These are phyloP conservation scores for Cystobasidiaceae sp. DNA, from an alignment of 1,284 basidiomycete species.

Conservation along the genomic window DNA sequence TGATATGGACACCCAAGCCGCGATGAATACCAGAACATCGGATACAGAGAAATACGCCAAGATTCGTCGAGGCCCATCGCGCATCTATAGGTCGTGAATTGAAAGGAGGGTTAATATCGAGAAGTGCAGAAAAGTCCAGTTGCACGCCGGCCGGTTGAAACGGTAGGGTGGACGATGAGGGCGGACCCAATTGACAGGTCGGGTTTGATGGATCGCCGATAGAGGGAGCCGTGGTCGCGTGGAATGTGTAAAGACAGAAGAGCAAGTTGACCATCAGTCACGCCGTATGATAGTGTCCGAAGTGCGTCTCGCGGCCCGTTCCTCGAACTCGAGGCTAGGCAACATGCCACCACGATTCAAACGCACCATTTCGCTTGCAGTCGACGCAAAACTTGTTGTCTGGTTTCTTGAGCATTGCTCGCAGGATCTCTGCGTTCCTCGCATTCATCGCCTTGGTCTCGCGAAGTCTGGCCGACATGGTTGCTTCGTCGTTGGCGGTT, in stretches of 20 bases:
- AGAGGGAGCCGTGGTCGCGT: not conserved
- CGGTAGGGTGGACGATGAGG: too few species aligned
- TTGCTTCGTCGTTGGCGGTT: not conserved
- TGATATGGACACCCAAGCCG: conserved; percentile 96
- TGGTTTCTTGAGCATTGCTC: conserved; percentile 76
- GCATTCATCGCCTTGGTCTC: conserved; percentile 36
- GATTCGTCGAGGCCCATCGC: conserved; percentile 96
- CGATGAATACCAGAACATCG: conserved; percentile 98
- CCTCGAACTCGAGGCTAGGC: too few species aligned
- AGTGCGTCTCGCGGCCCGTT: too few species aligned
- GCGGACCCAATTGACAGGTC: too few species aligned
- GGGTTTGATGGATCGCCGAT: too few species aligned
- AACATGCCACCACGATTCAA: not conserved
- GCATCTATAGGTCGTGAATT: conserved; percentile 60
- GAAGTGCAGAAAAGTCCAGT: too few species aligned
- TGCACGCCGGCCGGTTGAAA: too few species aligned
- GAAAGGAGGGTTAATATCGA: too few species aligned
- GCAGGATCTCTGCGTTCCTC: conserved; percentile 58
- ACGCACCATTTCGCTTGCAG: conserved; percentile 81
- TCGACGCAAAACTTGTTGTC: conserved; percentile 81
- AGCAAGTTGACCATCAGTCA: conserved; percentile 16
- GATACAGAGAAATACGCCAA: conserved; percentile 71
- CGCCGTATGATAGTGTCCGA: conserved; percentile 1
- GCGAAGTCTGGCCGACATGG: conserved; percentile 37
- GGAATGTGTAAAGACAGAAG: not conserved